Base-by-base conservation (phyloP, 108 stramenopile genomes). In the Schizochytrium sp. region DNA sequence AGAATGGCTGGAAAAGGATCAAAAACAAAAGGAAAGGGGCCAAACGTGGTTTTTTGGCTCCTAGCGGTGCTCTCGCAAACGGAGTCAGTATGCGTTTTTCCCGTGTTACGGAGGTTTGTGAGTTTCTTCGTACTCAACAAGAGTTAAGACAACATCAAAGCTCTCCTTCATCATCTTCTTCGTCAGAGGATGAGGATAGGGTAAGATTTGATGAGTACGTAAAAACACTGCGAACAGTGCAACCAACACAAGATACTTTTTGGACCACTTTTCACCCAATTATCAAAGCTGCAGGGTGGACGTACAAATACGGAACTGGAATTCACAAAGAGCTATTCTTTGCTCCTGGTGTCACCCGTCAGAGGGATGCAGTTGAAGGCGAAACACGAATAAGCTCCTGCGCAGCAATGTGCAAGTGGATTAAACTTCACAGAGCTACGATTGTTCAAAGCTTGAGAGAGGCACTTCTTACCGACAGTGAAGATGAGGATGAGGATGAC, bases 41-140 rank as follows among this genome's bases (percentile, higher is more conserved):
- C 19, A 38, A 15, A 0, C 40, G 2, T 7, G 64, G 64, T 15
- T 69, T 69, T 2, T 44, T 38, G 42, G 64, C 64, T 7, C 64
- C 64, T 7, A 28, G 1, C 19, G 64, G 64, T 28, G 28, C 28
- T 28, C 28, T 28, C 28, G 28, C 28, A 28, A 28, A 28, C 28
- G 28, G 28, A 15, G 64, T 38, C 12, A 8, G 2, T 8, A 69
- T 44, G 64, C 8, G 10, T 10, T 69, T 69, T 3, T 15, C 64
- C 12, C 64, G 64, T 28, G 64, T 69, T 1, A 44, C 64, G 1
- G 64, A 69, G 8, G 12, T 69, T 1, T 69, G 64, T 44, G 28
- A 7, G 64, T 69, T 69, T 69, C 15, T 69, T 60, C 59, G 59
- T n/a, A n/a, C 17, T 1, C 59, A 60, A 60, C 59, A n/a, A 60